These are phyloP conservation scores for Fragilaria radians DNA, from an alignment of 108 stramenopile genomes.

Conservation along the genomic window DNA sequence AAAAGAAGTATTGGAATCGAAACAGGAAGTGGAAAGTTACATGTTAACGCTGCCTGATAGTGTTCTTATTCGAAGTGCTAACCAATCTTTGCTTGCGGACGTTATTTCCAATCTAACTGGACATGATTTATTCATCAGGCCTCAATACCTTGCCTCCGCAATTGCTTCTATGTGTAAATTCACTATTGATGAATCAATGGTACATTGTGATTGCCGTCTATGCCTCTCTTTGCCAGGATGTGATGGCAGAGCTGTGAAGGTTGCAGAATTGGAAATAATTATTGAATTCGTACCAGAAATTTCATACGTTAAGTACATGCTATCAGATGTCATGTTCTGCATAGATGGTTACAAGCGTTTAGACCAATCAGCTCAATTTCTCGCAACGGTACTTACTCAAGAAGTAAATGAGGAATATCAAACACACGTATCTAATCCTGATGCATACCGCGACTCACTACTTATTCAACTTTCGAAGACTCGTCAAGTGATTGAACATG, in stretches of 20 bases:
- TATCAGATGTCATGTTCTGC: slow-evolving; percentile 9
- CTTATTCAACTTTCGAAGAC: slow-evolving; percentile 10
- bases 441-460: slow-evolving; percentile 47
- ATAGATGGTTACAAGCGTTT: slow-evolving; percentile 8
- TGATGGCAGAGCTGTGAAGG: slow-evolving; percentile 25
- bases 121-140: slow-evolving; percentile 28
- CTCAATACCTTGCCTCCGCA: slow-evolving; percentile 51
- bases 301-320: slow-evolving; percentile 12
- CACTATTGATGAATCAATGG: slow-evolving; percentile 34
- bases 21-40: slow-evolving; percentile 31
- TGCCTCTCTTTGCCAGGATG: slow-evolving; percentile 23
- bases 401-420: neutral
- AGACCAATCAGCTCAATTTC: slow-evolving; percentile 12
- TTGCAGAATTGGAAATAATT: slow-evolving; percentile 39
- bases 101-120: slow-evolving; percentile 60
- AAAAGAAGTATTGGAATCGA: slow-evolving; percentile 28
- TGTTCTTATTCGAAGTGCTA: slow-evolving; percentile 51
- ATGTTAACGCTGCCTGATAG: slow-evolving; percentile 26
- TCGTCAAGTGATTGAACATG: slow-evolving; percentile 23
- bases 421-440: slow-evolving; percentile 3
- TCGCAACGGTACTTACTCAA: slow-evolving; percentile 5
- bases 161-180: slow-evolving; percentile 29
- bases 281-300: slow-evolving; percentile 52
- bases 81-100: slow-evolving; percentile 80
- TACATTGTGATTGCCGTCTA: slow-evolving; percentile 21